Percentiles rank a stretch among this genome's conserved stretches.
Conservation (phyloP, 208 protist genomes). For the Leptomonas pyrrhocoris region DNA sequence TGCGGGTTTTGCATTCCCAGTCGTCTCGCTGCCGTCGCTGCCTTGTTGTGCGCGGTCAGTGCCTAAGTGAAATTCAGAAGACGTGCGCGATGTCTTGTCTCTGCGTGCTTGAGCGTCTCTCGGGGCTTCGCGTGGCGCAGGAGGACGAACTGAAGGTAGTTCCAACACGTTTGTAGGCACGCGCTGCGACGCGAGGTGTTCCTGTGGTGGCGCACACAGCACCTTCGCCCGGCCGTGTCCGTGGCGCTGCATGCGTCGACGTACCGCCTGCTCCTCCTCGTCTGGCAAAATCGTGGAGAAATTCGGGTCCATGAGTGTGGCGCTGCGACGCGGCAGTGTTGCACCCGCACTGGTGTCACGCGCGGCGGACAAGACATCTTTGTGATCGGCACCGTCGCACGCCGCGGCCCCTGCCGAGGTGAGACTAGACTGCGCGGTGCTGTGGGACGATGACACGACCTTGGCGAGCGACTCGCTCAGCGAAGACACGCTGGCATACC, state of each 20-base stretch:
- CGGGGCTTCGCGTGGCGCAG: neutral
- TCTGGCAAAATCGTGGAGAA: constrained; percentile 61
- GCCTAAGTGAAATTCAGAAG: no score
- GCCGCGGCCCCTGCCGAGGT: constrained; percentile 33
- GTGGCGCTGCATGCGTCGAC: constrained; percentile 21
- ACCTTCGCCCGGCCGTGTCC: neutral
- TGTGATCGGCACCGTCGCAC: neutral
- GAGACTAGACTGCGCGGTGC: constrained; percentile 40
- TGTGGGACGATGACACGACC: constrained; percentile 57
- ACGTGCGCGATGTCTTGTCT: no score
- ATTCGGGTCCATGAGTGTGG: constrained; percentile 47
- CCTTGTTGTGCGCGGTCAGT: neutral
- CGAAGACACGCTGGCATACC: constrained; percentile 38
- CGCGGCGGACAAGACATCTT: neutral
- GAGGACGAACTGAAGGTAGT: neutral
- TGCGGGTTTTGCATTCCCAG: neutral
- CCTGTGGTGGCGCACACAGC: neutral
- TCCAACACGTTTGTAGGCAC: constrained; percentile 11
- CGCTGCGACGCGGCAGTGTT: constrained; percentile 25
- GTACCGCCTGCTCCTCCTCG: constrained; percentile 31
- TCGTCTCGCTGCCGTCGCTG: neutral
- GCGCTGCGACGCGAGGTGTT: neutral
- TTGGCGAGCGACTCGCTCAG: constrained; percentile 46
- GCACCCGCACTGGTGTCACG: neutral
- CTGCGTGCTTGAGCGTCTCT: neutral